Evolutionary conservation across 768 basidiomycete species (phyloP).

Genomic region (Tremella fuciformis): DNA sequence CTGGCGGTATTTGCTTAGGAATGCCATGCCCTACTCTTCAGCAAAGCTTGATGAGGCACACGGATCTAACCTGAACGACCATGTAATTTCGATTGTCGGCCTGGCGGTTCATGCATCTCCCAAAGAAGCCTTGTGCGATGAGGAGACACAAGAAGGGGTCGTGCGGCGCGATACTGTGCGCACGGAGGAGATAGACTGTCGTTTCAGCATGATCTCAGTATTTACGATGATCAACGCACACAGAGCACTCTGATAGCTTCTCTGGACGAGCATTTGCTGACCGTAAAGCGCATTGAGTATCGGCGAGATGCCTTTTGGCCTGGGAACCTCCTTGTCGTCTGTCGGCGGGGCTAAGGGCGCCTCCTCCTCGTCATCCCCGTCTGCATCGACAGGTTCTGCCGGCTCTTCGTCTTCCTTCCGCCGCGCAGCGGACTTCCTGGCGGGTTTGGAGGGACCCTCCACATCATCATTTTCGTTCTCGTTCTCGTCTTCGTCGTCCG

Average conservation of each 20-base stretch:
- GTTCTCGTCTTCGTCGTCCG: constrained; percentile 17
- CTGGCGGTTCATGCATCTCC: constrained; percentile 88
- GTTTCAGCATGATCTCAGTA: constrained; percentile 6
- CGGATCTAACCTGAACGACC: constrained; percentile 62
- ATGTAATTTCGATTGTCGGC: constrained; percentile 90
- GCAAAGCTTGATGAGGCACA: background rate
- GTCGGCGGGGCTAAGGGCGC: no score
- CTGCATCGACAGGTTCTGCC: constrained; percentile 6
- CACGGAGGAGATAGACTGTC: constrained; percentile 81
- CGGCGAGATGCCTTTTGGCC: constrained; percentile 28
- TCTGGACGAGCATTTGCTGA: constrained; percentile 74
- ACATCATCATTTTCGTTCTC: constrained; percentile 27
- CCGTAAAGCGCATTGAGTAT: constrained; percentile 67
- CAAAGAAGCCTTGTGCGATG: constrained; percentile 78
- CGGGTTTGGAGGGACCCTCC: background rate
- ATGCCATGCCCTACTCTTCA: constrained; percentile 68
- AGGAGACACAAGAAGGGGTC: constrained; percentile 82
- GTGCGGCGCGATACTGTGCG: constrained; percentile 75
- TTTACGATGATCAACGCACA: constrained; percentile 59
- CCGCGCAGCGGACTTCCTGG: no score
- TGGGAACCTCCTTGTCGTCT: constrained; percentile 7
- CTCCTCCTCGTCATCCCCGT: constrained; percentile 14
- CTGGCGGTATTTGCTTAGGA: constrained; percentile 75
- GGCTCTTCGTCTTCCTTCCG: background rate
- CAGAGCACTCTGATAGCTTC: constrained; percentile 84